These are phyloP conservation scores for Coemansia sp. DNA, from an alignment of 192 early-diverging fungal species.

Conservation along the genomic window DNA sequence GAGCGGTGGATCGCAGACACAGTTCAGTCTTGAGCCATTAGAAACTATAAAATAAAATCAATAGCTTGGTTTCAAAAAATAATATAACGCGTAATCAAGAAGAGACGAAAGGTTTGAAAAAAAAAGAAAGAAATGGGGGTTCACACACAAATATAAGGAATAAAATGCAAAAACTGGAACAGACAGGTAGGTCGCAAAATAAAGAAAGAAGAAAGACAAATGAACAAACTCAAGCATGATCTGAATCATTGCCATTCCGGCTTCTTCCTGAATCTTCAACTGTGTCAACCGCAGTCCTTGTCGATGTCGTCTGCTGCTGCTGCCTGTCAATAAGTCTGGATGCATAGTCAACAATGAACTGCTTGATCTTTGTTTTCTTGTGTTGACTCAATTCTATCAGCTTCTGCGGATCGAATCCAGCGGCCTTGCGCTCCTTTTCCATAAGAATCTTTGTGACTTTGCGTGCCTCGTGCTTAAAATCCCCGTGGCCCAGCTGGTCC, in stretches of 20 bases:
- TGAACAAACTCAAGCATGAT: background rate
- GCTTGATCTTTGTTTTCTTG: conserved; percentile 53
- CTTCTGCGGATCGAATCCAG: conserved; percentile 40
- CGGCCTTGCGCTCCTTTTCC: conserved; percentile 55
- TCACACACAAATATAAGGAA: too few species aligned
- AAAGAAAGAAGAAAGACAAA: too few species aligned
- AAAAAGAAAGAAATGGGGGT: too few species aligned
- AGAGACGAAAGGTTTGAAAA: too few species aligned
- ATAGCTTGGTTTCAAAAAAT: background rate
- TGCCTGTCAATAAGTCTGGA: conserved; percentile 24
- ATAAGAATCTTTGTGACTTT: conserved; percentile 56
- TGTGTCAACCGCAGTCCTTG: background rate
- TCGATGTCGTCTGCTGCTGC: background rate
- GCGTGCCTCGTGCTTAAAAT: conserved; percentile 56
- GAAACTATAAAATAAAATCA: background rate
- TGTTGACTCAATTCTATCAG: conserved; percentile 47
- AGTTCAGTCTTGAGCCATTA: conserved; percentile 16
- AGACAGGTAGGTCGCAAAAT: too few species aligned
- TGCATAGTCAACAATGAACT: conserved; percentile 52
- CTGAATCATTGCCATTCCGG: background rate
- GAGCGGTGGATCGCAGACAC: conserved; percentile 63
- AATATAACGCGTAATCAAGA: background rate
- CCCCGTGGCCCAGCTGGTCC: conserved; percentile 41
- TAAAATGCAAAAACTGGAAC: background rate
- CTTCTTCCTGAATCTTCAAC: background rate